phyloP scores from a whole-genome alignment of 2,329 filamentous ascomycete species.

The Tolypocladium ovalisporum region DNA sequence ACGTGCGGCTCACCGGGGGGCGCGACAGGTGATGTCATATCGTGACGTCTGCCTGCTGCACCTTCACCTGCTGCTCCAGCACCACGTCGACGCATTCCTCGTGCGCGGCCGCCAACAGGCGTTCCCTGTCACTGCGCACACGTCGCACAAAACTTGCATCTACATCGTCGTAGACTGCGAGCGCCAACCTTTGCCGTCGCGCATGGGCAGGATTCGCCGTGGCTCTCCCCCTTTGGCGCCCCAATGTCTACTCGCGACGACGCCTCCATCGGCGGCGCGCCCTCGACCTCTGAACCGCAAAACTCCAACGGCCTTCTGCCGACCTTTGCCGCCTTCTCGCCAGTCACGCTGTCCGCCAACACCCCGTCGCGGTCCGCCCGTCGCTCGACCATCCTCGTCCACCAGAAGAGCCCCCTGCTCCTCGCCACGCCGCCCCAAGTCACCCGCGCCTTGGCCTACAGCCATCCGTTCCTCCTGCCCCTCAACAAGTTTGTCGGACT shows the following conservation, averaged over 20 bases:
- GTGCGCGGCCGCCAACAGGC: neutral
- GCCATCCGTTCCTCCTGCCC: conserved; percentile 84
- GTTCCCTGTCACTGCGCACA: neutral
- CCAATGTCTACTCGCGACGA: conserved; percentile 29
- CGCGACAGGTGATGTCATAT: conserved; percentile 3
- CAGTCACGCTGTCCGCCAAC: conserved; percentile 61
- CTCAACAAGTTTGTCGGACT: conserved; percentile 78
- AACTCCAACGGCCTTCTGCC: conserved; percentile 38
- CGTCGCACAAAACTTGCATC: neutral
- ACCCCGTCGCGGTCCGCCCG: conserved; percentile 52
- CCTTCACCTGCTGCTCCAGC: neutral
- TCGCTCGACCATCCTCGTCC: conserved; percentile 84
- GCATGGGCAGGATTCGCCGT: conserved; percentile 29
- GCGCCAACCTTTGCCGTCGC: conserved; percentile 6
- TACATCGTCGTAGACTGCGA: neutral
- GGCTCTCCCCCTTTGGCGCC: conserved; percentile 35
- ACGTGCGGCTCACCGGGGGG: neutral
- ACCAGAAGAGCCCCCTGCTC: conserved; percentile 89
- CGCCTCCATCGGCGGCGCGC: conserved; percentile 21
- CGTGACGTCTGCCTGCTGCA: neutral
- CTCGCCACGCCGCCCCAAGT: conserved; percentile 91
- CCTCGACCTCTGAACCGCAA: conserved; percentile 19
- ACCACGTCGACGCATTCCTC: neutral
- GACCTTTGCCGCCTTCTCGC: conserved; percentile 85
- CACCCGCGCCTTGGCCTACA: conserved; percentile 88